Evolutionary conservation across 148 eudicot species (phyloP), one percentile per base, ranked within the genome.

Genomic region (Rhododendron mucronatum): DNA sequence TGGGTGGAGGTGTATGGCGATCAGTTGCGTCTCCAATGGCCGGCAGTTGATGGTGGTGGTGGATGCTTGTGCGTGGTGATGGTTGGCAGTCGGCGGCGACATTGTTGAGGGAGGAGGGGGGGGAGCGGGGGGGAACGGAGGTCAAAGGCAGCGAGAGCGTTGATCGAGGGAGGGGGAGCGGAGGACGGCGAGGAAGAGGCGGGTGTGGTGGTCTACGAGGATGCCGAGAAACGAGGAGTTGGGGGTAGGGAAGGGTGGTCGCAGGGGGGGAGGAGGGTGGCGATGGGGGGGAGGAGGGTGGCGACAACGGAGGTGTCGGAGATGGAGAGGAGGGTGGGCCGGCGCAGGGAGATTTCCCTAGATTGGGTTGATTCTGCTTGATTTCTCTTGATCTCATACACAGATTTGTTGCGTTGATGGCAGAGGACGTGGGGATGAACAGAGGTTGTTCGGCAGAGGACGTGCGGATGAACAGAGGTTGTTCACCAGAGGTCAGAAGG

Each of bases 281-380:
- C 86, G 88, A 86, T n/a, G 20, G 20, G 90, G 78, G 76, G 37
- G 88, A 92, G 81, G 80, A 95, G 91, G 83, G 93, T 84, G 85
- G 91, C 86, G 88, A 86, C 86, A 78, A 93, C 96, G 91, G 91
- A 94, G 82, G 96, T 92, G 80, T 94, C 95, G 88, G 96, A 92
- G 89, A 96, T 83, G 82, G 96, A 91, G 86, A 90, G 81, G 91
- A 95, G 82, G 20, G 86, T 83, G 26, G 83, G 89, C 74, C 81
- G 89, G 80, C 84, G 92, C 79, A 90, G 88, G 53, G 98, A 91
- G 45, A 41, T 41, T 41, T 41, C 44, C 44, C 7, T 41, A 41
- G 44, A 6, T 41, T 41, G 44, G 44, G 44, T 41, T 41, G 44
- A 39, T 39, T 39, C 44, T 39, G 44, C 44, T 39, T 39, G 44